These are phyloP conservation scores for Puccinia horiana DNA, from an alignment of 1,284 basidiomycete species.

Conservation along the genomic window DNA sequence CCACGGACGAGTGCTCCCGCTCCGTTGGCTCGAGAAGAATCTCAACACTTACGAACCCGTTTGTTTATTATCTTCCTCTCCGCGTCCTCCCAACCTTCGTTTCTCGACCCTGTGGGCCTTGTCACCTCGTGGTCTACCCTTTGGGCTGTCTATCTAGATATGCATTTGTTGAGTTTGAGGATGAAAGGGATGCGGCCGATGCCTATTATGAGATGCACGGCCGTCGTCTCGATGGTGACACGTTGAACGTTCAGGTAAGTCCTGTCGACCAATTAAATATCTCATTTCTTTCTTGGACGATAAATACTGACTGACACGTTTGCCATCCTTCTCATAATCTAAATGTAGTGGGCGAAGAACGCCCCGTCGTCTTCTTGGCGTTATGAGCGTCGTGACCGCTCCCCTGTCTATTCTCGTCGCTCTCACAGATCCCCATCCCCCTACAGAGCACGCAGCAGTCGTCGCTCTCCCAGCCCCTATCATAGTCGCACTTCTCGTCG, in stretches of 20 bases:
- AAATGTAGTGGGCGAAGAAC: conserved; percentile 44
- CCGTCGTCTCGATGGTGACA: conserved; percentile 48
- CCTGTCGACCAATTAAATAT: not conserved
- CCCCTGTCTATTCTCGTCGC: conserved; percentile 37
- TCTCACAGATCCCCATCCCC: conserved; percentile 44
- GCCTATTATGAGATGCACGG: conserved; percentile 50
- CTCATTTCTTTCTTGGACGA: not conserved
- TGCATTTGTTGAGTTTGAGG: conserved; percentile 49
- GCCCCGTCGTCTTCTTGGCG: conserved; percentile 48
- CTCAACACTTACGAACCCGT: conserved; percentile 46
- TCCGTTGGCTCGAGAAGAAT: conserved; percentile 36
- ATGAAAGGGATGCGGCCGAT: conserved; percentile 45
- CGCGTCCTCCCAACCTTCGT: not conserved
- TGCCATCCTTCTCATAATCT: not conserved
- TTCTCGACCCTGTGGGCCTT: not conserved
- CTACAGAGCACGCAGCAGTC: conserved; percentile 42
- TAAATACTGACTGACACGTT: not conserved
- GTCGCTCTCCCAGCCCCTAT: conserved; percentile 48
- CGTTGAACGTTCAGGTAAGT: conserved; percentile 48
- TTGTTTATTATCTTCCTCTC: conserved; percentile 31
- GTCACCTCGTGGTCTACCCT: not conserved
- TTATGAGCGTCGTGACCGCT: conserved; percentile 47
- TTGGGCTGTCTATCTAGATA: conserved; percentile 15
- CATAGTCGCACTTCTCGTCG: conserved; percentile 43
- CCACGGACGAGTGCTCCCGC: conserved; percentile 27